A percentile compares a stretch with the other conserved stretches of the same genome.
These are phyloP conservation scores for Yarrowia sp. DNA, from an alignment of 805 yeast species.

Conservation along the genomic window DNA sequence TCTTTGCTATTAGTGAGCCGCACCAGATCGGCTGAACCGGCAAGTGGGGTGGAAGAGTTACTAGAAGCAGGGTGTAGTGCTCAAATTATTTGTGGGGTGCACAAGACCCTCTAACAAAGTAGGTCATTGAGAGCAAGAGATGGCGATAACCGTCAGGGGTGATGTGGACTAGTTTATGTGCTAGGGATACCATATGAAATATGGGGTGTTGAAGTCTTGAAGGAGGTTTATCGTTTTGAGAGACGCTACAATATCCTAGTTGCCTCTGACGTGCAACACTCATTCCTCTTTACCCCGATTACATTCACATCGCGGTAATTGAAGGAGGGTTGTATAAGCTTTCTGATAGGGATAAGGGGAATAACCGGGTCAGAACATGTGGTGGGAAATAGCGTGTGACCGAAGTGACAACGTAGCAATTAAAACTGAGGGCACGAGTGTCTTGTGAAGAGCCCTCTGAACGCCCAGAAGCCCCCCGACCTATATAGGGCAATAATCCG, in stretches of 20 bases:
- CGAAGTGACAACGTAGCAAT: background rate
- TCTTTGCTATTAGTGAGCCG: background rate
- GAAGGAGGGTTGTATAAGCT: conserved; percentile 19
- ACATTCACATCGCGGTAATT: conserved; percentile 6
- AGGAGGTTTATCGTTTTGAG: too few relatives aligned
- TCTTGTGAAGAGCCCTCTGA: too few relatives aligned
- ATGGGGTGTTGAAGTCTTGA: too few relatives aligned
- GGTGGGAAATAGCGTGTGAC: conserved; percentile 5
- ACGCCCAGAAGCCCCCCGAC: background rate
- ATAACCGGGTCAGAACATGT: conserved; percentile 34
- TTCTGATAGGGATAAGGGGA: conserved; percentile 4
- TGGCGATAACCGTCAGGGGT: background rate
- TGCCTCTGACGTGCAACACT: too few relatives aligned
- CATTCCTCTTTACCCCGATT: too few relatives aligned
- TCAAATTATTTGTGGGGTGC: background rate
- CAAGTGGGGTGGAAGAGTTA: conserved; percentile 9
- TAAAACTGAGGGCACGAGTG: too few relatives aligned
- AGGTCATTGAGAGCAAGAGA: conserved; percentile 14
- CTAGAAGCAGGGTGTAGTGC: background rate
- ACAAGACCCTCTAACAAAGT: too few relatives aligned
- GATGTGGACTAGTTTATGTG: background rate
- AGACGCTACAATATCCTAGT: too few relatives aligned
- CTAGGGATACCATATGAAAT: too few relatives aligned
- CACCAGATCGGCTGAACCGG: conserved; percentile 11
- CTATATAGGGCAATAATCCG: background rate